Percentiles rank a stretch among this genome's conserved stretches.
Conservation (phyloP, 2,329 filamentous ascomycete genomes). For the Zelopaecilomyces penicillatus region DNA sequence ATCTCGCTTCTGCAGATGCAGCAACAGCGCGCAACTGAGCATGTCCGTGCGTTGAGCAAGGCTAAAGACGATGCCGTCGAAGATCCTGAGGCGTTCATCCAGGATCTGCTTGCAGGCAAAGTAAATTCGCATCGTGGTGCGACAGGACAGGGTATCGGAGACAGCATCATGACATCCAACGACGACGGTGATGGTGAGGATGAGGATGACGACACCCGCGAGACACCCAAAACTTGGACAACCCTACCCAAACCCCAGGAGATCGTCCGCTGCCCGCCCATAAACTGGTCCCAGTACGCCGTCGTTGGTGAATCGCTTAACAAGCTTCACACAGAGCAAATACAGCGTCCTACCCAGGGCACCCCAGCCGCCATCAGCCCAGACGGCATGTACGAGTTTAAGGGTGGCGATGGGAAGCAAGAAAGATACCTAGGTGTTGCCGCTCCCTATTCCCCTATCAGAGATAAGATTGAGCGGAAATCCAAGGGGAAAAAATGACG, state of each 20-base stretch:
- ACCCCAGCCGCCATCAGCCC: constrained; percentile 36
- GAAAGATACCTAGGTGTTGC: constrained; percentile 44
- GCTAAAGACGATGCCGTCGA: constrained; percentile 63
- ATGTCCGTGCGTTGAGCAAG: constrained; percentile 61
- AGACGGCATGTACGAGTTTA: constrained; percentile 44
- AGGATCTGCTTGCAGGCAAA: constrained; percentile 56
- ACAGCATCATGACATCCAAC: constrained; percentile 3
- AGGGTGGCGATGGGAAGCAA: constrained; percentile 34
- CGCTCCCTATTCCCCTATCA: constrained; percentile 46
- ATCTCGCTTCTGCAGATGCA: constrained; percentile 85
- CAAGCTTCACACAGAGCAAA: constrained; percentile 74
- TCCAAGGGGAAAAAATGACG: constrained; percentile 23
- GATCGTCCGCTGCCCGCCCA: constrained; percentile 74
- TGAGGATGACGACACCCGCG: constrained; percentile 13
- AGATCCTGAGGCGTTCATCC: constrained; percentile 63
- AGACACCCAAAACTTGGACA: constrained; percentile 41
- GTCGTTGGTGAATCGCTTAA: constrained; percentile 74
- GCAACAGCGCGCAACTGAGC: constrained; percentile 64
- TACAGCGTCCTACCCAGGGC: constrained; percentile 52
- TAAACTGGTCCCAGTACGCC: constrained; percentile 94
- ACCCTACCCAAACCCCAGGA: constrained; percentile 70
- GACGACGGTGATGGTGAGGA: constrained; percentile 22
- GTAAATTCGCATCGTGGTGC: constrained; percentile 25
- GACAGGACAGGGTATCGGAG: background rate
- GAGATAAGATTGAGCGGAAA: constrained; percentile 39